A percentile compares a stretch with the other conserved stretches of the same genome.
phyloP scores from a whole-genome alignment of 345 rosid species.

The Gossypium herbaceum region DNA sequence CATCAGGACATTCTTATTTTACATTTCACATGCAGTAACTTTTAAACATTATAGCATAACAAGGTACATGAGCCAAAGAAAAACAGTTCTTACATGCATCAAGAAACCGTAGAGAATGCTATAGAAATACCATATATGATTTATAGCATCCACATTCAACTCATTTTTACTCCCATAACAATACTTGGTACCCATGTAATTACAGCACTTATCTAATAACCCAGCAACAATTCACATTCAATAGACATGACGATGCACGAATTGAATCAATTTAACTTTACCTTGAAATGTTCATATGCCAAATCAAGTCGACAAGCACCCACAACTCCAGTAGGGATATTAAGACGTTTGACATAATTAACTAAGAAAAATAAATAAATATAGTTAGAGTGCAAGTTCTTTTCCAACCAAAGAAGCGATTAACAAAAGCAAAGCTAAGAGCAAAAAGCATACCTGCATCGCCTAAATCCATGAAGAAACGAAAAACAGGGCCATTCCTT shows the following conservation, averaged over 20 bases:
- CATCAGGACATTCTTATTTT: not conserved
- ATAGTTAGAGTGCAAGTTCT: constrained; percentile 12
- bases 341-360: constrained; percentile 73
- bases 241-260: constrained; percentile 4
- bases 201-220: not conserved
- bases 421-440: not conserved
- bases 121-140: not conserved
- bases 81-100: not conserved
- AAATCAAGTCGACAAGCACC: constrained; percentile 97
- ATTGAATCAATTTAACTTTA: constrained; percentile 26
- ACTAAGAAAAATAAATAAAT: constrained; percentile 37
- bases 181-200: too few species aligned
- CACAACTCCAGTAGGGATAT: constrained; percentile 93
- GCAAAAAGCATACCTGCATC: constrained; percentile 66
- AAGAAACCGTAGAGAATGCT: not conserved
- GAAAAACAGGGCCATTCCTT: constrained; percentile 86
- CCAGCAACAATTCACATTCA: not conserved
- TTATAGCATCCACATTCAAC: too few species aligned
- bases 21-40: not conserved
- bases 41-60: not conserved
- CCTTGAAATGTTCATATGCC: constrained; percentile 99
- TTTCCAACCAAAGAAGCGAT: constrained; percentile 10
- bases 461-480: constrained; percentile 91
- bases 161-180: too few species aligned
- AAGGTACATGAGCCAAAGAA: not conserved